Evolutionary conservation across 2,329 filamentous ascomycete species (phyloP).

Genomic region (Trichoderma asperellum): DNA sequence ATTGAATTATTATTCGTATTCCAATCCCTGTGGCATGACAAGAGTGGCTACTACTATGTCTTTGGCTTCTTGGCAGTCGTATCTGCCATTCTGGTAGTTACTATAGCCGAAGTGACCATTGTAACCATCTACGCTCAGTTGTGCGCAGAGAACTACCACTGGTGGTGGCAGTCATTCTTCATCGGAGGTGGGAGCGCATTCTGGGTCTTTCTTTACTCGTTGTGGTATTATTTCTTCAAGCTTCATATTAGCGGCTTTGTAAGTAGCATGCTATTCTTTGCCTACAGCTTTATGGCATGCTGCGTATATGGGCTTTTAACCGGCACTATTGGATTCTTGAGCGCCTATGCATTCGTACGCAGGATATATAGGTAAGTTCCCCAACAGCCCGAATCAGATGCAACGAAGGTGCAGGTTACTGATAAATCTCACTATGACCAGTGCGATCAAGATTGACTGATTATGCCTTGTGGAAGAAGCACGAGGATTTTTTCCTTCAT

Average conservation of each 20-base stretch:
- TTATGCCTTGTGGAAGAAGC: not conserved
- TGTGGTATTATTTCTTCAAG: conserved; percentile 82
- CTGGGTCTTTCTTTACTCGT: conserved; percentile 82
- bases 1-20: conserved; percentile 87
- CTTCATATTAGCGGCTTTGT: conserved; percentile 81
- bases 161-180: conserved; percentile 91
- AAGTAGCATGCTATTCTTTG: conserved; percentile 81
- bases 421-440: conserved; percentile 33
- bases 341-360: conserved; percentile 81
- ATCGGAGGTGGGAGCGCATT: conserved; percentile 75
- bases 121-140: conserved; percentile 83
- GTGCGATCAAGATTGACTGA: conserved; percentile 57
- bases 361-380: conserved; percentile 74
- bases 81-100: conserved; percentile 71
- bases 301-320: conserved; percentile 79
- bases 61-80: conserved; percentile 84
- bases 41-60: conserved; percentile 89
- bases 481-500: not conserved
- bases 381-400: not conserved
- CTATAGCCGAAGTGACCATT: conserved; percentile 80
- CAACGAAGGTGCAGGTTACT: not conserved
- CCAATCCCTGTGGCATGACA: conserved; percentile 86
- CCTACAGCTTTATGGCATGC: conserved; percentile 81
- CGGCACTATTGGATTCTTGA: conserved; percentile 82
- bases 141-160: conserved; percentile 83